These are phyloP conservation scores for Tilletia setariae DNA, from an alignment of 1,284 basidiomycete species.

Conservation along the genomic window DNA sequence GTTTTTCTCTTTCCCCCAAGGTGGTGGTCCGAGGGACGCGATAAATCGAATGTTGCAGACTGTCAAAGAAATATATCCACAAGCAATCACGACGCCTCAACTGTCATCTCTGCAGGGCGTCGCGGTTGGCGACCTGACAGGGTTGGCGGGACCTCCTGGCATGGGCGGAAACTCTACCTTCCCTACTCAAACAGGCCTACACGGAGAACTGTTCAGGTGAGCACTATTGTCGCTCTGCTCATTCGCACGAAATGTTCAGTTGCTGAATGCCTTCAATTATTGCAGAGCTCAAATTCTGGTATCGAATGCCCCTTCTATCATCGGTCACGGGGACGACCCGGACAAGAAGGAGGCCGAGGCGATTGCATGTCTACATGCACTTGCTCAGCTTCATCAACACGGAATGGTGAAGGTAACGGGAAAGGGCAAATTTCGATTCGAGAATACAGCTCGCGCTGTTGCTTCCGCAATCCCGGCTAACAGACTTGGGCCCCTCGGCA, in stretches of 20 bases:
- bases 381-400: conserved; percentile 17
- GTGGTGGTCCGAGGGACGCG: not conserved
- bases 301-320: conserved; percentile 36
- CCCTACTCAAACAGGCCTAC: not conserved
- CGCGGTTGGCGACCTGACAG: not conserved
- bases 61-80: not conserved
- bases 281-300: conserved; percentile 5
- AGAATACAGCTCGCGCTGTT: conserved; percentile 27
- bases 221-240: not conserved
- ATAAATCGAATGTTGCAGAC: not conserved
- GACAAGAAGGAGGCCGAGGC: conserved; percentile 70
- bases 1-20: not conserved
- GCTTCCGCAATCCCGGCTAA: conserved; percentile 56
- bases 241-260: not conserved
- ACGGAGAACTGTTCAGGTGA: not conserved
- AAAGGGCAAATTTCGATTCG: conserved; percentile 28
- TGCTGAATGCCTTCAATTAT: too few relatives aligned
- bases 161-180: not conserved
- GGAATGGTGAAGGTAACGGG: conserved; percentile 29
- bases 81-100: not conserved
- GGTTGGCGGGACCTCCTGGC: not conserved
- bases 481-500: conserved; percentile 19
- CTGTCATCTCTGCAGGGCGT: not conserved
- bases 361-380: conserved; percentile 59
- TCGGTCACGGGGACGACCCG: conserved; percentile 65